Percentiles rank a stretch among this genome's conserved stretches.
Evolutionary conservation across 2,329 filamentous ascomycete genomes (phyloP).

Genomic region (Stagonosporopsis vannaccii): DNA sequence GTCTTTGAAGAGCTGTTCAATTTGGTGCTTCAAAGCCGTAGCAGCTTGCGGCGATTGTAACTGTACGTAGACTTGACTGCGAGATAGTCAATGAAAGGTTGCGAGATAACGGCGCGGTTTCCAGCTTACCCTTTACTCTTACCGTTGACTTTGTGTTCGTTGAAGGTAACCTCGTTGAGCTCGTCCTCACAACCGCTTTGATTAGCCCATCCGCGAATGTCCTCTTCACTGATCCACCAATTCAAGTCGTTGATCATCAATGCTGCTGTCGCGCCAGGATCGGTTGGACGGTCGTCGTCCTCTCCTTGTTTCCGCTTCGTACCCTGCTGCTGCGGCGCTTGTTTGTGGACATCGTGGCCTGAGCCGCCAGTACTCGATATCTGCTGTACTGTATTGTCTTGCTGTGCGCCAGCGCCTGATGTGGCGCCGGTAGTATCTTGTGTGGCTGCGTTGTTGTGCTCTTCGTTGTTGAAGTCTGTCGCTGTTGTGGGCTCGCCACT

Average conservation of each 20-base stretch:
- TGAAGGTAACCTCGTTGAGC: conserved; percentile 92
- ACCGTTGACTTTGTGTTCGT: conserved; percentile 97
- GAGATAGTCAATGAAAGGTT: conserved; percentile 17
- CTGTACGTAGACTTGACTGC: conserved; percentile 80
- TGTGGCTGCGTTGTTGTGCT: conserved; percentile 19
- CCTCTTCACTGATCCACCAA: conserved; percentile 94
- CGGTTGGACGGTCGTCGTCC: conserved; percentile 60
- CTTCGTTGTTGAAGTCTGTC: conserved; percentile 19
- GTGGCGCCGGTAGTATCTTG: conserved; percentile 31
- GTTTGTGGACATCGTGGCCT: conserved; percentile 48
- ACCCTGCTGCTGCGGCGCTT: conserved; percentile 61
- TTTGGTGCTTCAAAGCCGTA: conserved; percentile 81
- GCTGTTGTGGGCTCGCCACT: conserved; percentile 21
- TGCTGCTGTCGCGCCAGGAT: conserved; percentile 70
- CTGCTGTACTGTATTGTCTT: conserved; percentile 49
- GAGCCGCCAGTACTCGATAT: conserved; percentile 54
- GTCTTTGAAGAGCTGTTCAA: conserved; percentile 71
- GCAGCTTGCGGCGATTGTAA: conserved; percentile 84
- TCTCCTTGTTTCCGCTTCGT: conserved; percentile 68
- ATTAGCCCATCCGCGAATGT: conserved; percentile 85
- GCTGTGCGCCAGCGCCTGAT: conserved; percentile 30
- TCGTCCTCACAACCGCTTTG: conserved; percentile 83
- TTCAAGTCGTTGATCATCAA: conserved; percentile 87
- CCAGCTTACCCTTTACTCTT: conserved; percentile 90
- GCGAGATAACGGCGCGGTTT: too few relatives aligned